phyloP scores from a whole-genome alignment of 192 early-diverging fungal genomes.

The Cetraspora pellucida region DNA sequence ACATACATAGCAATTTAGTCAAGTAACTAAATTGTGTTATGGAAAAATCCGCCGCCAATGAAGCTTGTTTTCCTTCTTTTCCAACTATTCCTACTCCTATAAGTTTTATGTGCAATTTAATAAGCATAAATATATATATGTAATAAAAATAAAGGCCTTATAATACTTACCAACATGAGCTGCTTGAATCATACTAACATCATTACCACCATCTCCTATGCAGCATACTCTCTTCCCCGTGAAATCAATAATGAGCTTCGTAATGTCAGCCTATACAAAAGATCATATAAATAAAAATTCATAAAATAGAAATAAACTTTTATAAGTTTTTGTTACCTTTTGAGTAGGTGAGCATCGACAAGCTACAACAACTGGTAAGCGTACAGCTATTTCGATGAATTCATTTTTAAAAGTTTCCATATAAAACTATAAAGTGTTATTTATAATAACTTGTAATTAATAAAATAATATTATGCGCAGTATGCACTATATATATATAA shows the following conservation, averaged over 20 bases:
- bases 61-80: constrained; percentile 94
- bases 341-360: constrained; percentile 97
- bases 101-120: not conserved
- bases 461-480: not conserved
- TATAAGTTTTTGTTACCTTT: constrained; percentile 53
- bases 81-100: constrained; percentile 92
- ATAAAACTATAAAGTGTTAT: constrained; percentile 49
- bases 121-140: not conserved
- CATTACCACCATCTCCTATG: constrained; percentile 97
- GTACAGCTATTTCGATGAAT: constrained; percentile 77
- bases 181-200: constrained; percentile 96
- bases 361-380: constrained; percentile 86
- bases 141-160: not conserved
- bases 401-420: constrained; percentile 74
- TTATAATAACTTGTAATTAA: not conserved
- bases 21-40: constrained; percentile 86
- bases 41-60: constrained; percentile 92
- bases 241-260: constrained; percentile 72
- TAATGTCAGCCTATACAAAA: constrained; percentile 71
- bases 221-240: constrained; percentile 79
- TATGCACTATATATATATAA: not conserved
- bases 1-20: constrained; percentile 73
- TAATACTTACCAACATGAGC: constrained; percentile 74
- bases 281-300: not conserved
- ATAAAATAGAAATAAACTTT: not conserved